Evolutionary conservation across 192 early-diverging fungal species (phyloP).

Genomic region (Lunasporangiospora selenospora): DNA sequence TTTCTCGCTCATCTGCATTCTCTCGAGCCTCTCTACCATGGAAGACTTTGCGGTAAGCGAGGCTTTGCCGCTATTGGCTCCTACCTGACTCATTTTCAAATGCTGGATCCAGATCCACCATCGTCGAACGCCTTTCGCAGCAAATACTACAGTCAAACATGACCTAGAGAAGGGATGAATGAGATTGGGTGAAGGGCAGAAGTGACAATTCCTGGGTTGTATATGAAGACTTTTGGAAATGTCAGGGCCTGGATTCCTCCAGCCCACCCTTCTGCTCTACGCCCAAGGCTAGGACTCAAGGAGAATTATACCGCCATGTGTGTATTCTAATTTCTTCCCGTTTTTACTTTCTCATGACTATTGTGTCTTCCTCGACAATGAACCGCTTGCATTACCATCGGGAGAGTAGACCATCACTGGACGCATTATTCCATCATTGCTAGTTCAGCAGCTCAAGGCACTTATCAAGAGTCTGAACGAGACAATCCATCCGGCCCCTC

Average conservation of each 20-base stretch:
- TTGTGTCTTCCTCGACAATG: neutral
- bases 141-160: neutral
- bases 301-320: neutral
- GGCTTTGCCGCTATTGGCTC: too few species aligned
- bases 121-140: neutral
- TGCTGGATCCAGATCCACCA: too few species aligned
- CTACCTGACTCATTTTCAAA: too few species aligned
- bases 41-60: conserved; percentile 41
- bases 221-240: too few species aligned
- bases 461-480: conserved; percentile 47
- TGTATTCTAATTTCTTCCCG: neutral
- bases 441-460: conserved; percentile 37
- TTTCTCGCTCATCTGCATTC: neutral
- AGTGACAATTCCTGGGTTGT: too few species aligned
- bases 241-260: too few species aligned
- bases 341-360: conserved; percentile 2
- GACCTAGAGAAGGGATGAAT: too few species aligned
- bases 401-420: conserved; percentile 37
- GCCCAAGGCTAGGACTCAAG: too few species aligned
- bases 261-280: too few species aligned
- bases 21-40: conserved; percentile 11
- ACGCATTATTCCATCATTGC: conserved; percentile 44
- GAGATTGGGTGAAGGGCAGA: too few species aligned
- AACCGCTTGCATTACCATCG: neutral
- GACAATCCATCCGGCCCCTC: conserved; percentile 36